Evolutionary conservation across 192 early-diverging fungal genomes (phyloP).

Genomic region (Podila verticillata): DNA sequence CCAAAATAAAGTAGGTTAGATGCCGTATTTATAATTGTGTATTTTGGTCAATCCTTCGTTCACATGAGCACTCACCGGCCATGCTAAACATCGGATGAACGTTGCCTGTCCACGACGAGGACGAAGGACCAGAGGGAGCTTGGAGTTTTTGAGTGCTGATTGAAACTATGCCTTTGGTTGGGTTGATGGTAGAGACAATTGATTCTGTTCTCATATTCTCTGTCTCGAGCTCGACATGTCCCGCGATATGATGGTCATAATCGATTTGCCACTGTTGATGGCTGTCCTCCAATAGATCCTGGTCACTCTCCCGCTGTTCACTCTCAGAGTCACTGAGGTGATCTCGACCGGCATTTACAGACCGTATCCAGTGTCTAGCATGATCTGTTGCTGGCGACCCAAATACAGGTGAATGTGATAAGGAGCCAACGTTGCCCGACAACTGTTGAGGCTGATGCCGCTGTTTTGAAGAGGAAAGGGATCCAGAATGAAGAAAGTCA

Average conservation of each 20-base stretch:
- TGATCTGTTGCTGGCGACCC: slow-evolving; percentile 33
- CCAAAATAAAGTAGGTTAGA: neutral
- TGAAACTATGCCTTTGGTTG: neutral
- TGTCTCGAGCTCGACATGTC: slow-evolving; percentile 20
- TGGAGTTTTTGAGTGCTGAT: neutral
- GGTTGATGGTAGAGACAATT: neutral
- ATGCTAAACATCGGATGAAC: slow-evolving; percentile 31
- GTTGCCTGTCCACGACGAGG: slow-evolving; percentile 8
- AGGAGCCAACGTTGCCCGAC: neutral
- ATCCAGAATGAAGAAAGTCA: neutral
- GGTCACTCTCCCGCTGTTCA: slow-evolving; percentile 20
- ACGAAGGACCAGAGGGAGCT: neutral
- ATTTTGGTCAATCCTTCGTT: neutral
- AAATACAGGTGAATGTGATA: slow-evolving; percentile 33
- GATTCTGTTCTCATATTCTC: neutral
- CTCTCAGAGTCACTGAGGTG: slow-evolving; percentile 32
- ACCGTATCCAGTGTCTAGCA: slow-evolving; percentile 25
- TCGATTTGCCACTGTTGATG: slow-evolving; percentile 45
- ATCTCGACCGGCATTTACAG: slow-evolving; percentile 14
- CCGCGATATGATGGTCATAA: slow-evolving; percentile 28
- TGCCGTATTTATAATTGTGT: neutral
- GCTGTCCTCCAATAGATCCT: slow-evolving; percentile 19
- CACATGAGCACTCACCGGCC: slow-evolving; percentile 13
- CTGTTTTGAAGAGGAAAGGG: neutral
- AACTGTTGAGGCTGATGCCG: neutral